These are phyloP conservation scores for Fusarium luffae DNA, from an alignment of 2,329 filamentous ascomycete species.

Conservation along the genomic window DNA sequence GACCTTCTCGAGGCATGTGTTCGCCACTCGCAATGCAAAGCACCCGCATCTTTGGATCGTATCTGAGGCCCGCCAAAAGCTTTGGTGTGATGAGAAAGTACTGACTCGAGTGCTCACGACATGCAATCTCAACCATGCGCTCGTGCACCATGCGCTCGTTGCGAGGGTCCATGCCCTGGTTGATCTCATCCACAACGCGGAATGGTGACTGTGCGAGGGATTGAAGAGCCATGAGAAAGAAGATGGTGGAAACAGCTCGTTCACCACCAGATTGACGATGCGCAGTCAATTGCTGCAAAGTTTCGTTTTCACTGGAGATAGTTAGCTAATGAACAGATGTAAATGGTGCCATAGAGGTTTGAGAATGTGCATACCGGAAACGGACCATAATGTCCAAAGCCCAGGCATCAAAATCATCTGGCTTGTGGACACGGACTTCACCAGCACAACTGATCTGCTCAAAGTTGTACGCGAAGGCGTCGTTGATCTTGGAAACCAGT, in stretches of 20 bases:
- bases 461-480: slow-evolving; percentile 93
- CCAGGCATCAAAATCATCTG: slow-evolving; percentile 94
- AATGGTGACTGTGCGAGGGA: slow-evolving; percentile 94
- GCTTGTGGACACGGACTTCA: slow-evolving; percentile 88
- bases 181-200: slow-evolving; percentile 99
- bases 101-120: slow-evolving; percentile 79
- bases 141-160: slow-evolving; percentile 99
- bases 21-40: slow-evolving; percentile 95
- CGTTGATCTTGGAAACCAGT: slow-evolving; percentile 83
- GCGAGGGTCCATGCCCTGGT: slow-evolving; percentile 98
- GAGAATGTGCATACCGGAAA: slow-evolving; percentile 74
- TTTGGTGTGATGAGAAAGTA: slow-evolving; percentile 99
- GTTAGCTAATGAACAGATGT: slow-evolving; percentile 14
- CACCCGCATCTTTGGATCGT: slow-evolving; percentile 91
- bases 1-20: slow-evolving; percentile 67
- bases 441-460: slow-evolving; percentile 93
- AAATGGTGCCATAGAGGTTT: neutral
- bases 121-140: slow-evolving; percentile 98
- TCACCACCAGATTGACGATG: slow-evolving; percentile 97
- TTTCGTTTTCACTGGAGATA: slow-evolving; percentile 75
- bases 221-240: slow-evolving; percentile 98
- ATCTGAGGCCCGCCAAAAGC: slow-evolving; percentile 84
- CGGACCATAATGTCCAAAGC: slow-evolving; percentile 93
- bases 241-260: slow-evolving; percentile 95
- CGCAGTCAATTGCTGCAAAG: slow-evolving; percentile 84